These are phyloP conservation scores for Amoeboradix gromovi DNA, from an alignment of 371 early-diverging fungal genomes.

Conservation along the genomic window DNA sequence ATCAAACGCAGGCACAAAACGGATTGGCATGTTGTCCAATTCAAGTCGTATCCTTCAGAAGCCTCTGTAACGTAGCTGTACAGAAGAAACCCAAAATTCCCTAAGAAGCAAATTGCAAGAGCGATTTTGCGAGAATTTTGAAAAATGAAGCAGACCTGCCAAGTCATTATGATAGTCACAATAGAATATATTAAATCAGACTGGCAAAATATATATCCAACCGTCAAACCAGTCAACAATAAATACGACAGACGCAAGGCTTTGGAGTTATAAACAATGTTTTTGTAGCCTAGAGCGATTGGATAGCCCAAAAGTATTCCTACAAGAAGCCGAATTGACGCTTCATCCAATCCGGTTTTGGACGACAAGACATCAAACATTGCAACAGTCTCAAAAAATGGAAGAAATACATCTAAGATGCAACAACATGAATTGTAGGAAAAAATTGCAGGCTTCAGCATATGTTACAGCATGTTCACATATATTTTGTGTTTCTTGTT, in stretches of 20 bases:
- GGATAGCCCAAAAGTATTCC: not conserved
- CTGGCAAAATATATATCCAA: not conserved
- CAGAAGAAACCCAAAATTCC: not conserved
- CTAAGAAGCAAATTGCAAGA: not conserved
- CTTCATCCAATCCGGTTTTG: not conserved
- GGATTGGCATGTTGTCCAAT: conserved; percentile 41
- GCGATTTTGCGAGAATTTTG: not conserved
- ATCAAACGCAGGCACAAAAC: conserved; percentile 37
- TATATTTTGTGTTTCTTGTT: not conserved
- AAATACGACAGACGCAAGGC: not conserved
- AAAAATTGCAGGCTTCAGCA: not conserved
- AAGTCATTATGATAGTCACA: not conserved
- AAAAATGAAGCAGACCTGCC: not conserved
- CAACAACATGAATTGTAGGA: not conserved
- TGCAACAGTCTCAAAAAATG: not conserved
- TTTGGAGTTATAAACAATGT: not conserved
- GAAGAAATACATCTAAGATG: not conserved
- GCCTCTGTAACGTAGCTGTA: not conserved
- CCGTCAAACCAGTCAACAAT: not conserved
- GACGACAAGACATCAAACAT: not conserved
- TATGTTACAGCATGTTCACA: not conserved
- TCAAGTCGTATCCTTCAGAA: conserved; percentile 23
- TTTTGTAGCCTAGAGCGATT: not conserved
- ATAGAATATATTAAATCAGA: not conserved
- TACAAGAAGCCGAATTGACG: not conserved